Evolutionary conservation across 176 grass and related monocot genomes (phyloP), one percentile per base, ranked within the genome.

Genomic region (Poa annua): DNA sequence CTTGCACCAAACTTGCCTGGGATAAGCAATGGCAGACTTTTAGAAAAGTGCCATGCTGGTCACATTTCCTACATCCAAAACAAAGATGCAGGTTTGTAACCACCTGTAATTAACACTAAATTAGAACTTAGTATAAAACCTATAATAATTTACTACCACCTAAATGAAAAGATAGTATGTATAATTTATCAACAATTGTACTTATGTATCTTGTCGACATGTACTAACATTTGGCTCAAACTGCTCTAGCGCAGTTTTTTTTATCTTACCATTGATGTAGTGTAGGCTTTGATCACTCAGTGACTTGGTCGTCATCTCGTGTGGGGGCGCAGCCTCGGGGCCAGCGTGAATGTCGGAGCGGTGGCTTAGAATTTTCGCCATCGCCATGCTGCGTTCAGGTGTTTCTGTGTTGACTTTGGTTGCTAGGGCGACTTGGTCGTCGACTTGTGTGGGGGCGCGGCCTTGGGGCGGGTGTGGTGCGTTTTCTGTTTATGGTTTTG

Each of bases 11-110:
- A 90, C 53, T 79, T 74, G 81, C 75, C 53, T 90, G 83, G 86
- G 96, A 98, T 81, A 86, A 89, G 76, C 74, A 93, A 49, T 93
- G 88, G 90, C 90, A 98, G 83, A 83, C 84, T 90, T 86, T 55
- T 70, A 95, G 96, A 85, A 98, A 87, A 77, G 85, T 98, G 69
- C 92, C 96, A 88, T 98, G 96, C 80, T 98, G 96, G 96, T 95
- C 96, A 7, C 86, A 95, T 91, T 95, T 98, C 62, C 80, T 98
- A 26, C 83, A 83, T 21, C 88, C 88, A 25, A 80, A 91, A 72
- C 14, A 91, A 77, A 90, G 84, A 90, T 98, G 96, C 96, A 91
- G 92, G 96, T 98, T 42, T 76, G 74, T 8, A 19, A 57, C 26
- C 66, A 79, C 61, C 6, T 56, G 13, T 66, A 61, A 47, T 32